Evolutionary conservation across 1,139 yeast genomes (phyloP), one percentile per base, ranked within the genome.

Genomic region (Yamadazyma oceani): DNA sequence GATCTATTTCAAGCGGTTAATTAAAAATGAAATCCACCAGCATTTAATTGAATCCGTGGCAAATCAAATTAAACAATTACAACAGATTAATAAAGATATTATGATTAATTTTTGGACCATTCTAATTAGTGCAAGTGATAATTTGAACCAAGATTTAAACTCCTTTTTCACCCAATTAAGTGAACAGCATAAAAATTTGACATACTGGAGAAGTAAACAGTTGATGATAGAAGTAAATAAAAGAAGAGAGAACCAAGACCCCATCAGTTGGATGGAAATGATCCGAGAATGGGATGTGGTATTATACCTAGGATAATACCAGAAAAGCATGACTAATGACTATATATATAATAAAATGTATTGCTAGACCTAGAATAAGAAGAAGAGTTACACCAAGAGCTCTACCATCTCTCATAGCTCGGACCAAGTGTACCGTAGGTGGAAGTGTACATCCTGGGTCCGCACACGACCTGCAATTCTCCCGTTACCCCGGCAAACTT

Each of bases 171-270:
- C 60, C 40, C 43, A 37, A 6, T 53, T 70, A 3, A 64, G 72
- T 61, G 48, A 56, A 26, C 54, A 58, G 30, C 54, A 49, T 17
- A 15, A 34, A 45, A 57, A 36, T 46, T 53, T 56, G 15, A 73
- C 75, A 32, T 68, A 69, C 43, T 78, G 83, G 83, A 57, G 81
- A 31, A 70, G 74, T 1, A 75, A 76, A 45, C 83, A 78, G 48
- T 60, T 77, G 9, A 56, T 77, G 41, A 63, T 64, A 44, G 82
- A 77, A 46, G 64, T 75, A n/a, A 74, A 80, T 76, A 62, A 70
- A 32, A 53, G 78, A 21, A 53, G 74, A 36, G 63, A 58, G 9
- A 68, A 65, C 2, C 30, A 27, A 15, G 78, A 74, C 34, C 65
- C 64, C n/a, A 50, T 53, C 21, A 72, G 75, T 17, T 75, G 79